Base-by-base conservation (phyloP, 2,329 filamentous ascomycete species). In the Byssothecium circinans region DNA sequence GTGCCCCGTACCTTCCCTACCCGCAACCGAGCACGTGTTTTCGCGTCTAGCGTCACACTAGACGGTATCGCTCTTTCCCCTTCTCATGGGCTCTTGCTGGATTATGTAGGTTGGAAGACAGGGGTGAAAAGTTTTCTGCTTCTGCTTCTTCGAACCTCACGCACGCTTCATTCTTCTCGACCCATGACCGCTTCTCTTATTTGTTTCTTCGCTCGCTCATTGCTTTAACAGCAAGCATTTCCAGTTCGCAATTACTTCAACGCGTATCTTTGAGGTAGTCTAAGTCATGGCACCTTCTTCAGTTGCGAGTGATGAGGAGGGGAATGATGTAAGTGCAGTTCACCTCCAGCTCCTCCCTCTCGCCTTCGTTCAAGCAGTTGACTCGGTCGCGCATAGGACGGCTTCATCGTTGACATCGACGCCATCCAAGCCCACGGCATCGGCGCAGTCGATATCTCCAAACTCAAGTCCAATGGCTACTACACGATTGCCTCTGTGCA, bases 381-480 rank as follows among this genome's bases (percentile, higher is more conserved):
- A 14, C 20, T 5, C 39, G 23, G 14, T 4, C 15, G 8, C n/a
- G n/a, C n/a, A 23, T 44, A 75, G 73, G 73, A 83, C 55, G 68
- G 68, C 58, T 79, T 79, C 67, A 86, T 87, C 53, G 74, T 86
- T 45, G 83, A 87, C 58, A 83, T 88, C 49, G 85, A 88, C 50
- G 74, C 77, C 36, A 81, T 88, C 25, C 84, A 86, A 66, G 77
- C 81, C 27, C 83, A 87, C 65, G 85, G 84, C 34, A 83, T 88
- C 55, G 81, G 81, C 45, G 82, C 80, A 25, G 76, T 81, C 2
- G 85, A 88, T 61, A 86, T 88, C 55, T 74, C 76, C 7, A 87
- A 86, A 66, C 73, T 87, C 41, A 87, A 85, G 65, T 68, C 74
- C 2, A 81, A 81, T 61, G 81, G 82, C 15, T 85, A 80, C 62